phyloP scores from a whole-genome alignment of 2,329 filamentous ascomycete genomes.

The Aspergillus candidus region DNA sequence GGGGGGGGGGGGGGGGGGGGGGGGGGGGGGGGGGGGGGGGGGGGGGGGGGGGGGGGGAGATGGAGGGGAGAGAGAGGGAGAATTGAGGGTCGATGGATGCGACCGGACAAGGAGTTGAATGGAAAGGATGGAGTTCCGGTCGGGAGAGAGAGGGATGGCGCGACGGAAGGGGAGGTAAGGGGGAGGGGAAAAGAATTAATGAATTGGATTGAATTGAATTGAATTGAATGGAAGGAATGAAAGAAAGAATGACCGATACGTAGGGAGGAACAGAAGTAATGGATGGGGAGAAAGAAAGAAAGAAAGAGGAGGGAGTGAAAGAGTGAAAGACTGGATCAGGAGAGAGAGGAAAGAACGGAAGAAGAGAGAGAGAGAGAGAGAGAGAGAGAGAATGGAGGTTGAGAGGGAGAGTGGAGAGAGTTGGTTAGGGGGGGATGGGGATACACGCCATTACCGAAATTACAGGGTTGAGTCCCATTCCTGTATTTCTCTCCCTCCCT shows the following conservation, averaged over 20 bases:
- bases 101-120: neutral
- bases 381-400: constrained; percentile 8
- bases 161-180: neutral
- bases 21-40: constrained; percentile 4
- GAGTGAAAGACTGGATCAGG: constrained; percentile 4
- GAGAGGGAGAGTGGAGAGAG: neutral
- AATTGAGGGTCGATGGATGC: neutral
- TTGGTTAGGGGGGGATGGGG: neutral
- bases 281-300: constrained; percentile 13
- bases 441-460: too few relatives aligned
- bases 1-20: constrained; percentile 4
- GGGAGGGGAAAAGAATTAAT: neutral
- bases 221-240: constrained; percentile 4
- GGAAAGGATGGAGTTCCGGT: neutral
- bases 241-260: constrained; percentile 13
- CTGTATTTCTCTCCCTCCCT: too few relatives aligned
- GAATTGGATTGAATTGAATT: neutral
- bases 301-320: constrained; percentile 6
- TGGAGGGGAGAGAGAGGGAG: constrained; percentile 4
- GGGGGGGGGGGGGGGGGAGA: constrained; percentile 4
- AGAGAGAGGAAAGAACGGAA: constrained; percentile 16
- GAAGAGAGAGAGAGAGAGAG: constrained; percentile 47
- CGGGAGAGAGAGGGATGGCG: constrained; percentile 5
- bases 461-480: too few relatives aligned
- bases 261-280: constrained; percentile 4